phyloP scores from a whole-genome alignment of 768 basidiomycete species.

The Kwoniella newhampshirensis region DNA sequence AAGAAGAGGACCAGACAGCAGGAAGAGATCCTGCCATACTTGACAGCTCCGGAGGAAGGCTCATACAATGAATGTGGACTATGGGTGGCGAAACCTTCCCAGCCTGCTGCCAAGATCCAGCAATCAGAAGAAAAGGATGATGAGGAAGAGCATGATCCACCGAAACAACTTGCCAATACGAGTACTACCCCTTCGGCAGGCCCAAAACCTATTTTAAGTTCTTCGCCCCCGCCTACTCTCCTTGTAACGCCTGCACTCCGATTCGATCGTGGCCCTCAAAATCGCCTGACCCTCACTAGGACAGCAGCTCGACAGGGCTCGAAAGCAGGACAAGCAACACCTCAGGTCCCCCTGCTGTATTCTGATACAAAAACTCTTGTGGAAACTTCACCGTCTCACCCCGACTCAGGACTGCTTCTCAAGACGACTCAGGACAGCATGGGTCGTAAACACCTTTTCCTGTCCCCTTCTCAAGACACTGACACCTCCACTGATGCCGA shows the following conservation, averaged over 20 bases:
- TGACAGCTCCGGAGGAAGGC: conserved; percentile 4
- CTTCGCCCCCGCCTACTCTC: conserved; percentile 4
- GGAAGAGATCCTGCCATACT: background rate
- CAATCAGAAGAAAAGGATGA: background rate
- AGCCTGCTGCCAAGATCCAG: background rate
- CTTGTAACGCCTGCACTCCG: background rate
- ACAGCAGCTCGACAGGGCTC: too few relatives aligned
- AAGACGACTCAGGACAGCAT: background rate
- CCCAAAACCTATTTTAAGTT: background rate
- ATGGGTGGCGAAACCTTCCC: background rate
- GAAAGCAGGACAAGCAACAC: too few relatives aligned
- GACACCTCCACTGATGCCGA: background rate
- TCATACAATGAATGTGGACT: conserved; percentile 3
- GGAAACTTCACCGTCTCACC: background rate
- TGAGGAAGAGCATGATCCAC: background rate
- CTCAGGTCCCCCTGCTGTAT: background rate
- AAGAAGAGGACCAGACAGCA: background rate
- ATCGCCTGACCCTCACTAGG: too few relatives aligned
- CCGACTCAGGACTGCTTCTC: background rate
- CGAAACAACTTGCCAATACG: background rate
- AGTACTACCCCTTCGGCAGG: background rate
- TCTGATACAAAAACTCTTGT: background rate
- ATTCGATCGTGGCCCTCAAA: background rate
- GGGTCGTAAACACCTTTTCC: conserved; percentile 7
- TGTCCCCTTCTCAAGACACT: conserved; percentile 2